A percentile compares a stretch with the other conserved stretches of the same genome.
Evolutionary conservation across 805 yeast genomes (phyloP).

Genomic region (Metschnikowia lunata): DNA sequence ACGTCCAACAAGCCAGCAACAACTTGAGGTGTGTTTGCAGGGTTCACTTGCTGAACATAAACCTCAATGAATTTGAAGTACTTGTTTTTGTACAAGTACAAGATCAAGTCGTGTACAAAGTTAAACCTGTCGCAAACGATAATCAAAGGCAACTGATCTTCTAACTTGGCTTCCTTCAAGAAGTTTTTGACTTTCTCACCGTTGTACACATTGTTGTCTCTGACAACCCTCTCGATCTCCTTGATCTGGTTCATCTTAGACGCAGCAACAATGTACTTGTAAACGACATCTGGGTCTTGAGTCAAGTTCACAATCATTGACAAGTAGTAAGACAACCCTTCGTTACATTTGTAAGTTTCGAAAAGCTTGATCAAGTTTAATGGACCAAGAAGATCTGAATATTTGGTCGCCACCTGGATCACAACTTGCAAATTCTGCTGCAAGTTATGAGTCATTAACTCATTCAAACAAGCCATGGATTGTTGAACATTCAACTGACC

Average conservation of each 20-base stretch:
- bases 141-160: slow-evolving; percentile 93
- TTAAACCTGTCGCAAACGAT: slow-evolving; percentile 92
- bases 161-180: slow-evolving; percentile 87
- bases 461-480: slow-evolving; percentile 79
- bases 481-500: slow-evolving; percentile 95
- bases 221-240: slow-evolving; percentile 93
- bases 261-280: slow-evolving; percentile 94
- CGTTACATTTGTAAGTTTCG: slow-evolving; percentile 88
- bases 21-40: slow-evolving; percentile 93
- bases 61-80: slow-evolving; percentile 96
- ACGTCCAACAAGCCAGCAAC: slow-evolving; percentile 94
- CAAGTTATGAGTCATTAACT: slow-evolving; percentile 71
- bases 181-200: slow-evolving; percentile 97
- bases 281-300: slow-evolving; percentile 91
- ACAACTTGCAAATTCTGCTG: slow-evolving; percentile 89
- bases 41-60: slow-evolving; percentile 96
- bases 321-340: slow-evolving; percentile 91
- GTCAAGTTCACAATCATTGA: slow-evolving; percentile 90
- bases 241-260: slow-evolving; percentile 83
- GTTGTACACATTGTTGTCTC: slow-evolving; percentile 90
- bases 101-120: slow-evolving; percentile 88
- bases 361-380: slow-evolving; percentile 79
- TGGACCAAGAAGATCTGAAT: slow-evolving; percentile 89
- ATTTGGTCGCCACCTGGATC: slow-evolving; percentile 95
- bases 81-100: slow-evolving; percentile 92